Conservation (phyloP, 2,329 filamentous ascomycete species). For the Septoria linicola region DNA sequence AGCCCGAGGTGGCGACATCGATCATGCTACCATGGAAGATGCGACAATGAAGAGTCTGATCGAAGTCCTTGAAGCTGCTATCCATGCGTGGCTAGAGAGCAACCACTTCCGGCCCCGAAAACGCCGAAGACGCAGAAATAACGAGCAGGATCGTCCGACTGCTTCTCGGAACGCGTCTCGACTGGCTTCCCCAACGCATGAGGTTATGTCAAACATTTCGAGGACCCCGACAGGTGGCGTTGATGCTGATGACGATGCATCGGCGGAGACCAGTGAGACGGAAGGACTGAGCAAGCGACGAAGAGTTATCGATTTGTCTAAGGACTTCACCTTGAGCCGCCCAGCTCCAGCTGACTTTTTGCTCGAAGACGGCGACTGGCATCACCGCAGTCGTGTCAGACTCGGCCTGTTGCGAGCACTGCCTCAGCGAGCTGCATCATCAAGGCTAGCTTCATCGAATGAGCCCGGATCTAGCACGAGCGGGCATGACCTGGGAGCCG, state of each 20-base stretch:
- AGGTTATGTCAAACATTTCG: no score
- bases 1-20: constrained; percentile 5
- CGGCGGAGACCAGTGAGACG: no score
- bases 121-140: constrained; percentile 21
- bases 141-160: constrained; percentile 6
- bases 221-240: no score
- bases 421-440: background rate
- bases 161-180: background rate
- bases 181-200: no score
- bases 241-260: no score
- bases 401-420: background rate
- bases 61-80: constrained; percentile 66
- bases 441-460: background rate
- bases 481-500: background rate
- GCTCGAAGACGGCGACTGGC: background rate
- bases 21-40: constrained; percentile 25
- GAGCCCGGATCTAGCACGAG: background rate
- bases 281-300: background rate
- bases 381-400: background rate
- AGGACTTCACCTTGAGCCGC: background rate
- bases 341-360: background rate
- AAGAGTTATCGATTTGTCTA: background rate
- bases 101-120: constrained; percentile 64
- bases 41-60: constrained; percentile 53
- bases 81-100: constrained; percentile 71